Evolutionary conservation across 768 basidiomycete genomes (phyloP), one percentile per base, ranked within the genome.

Genomic region (Xanthoconium purpureum): DNA sequence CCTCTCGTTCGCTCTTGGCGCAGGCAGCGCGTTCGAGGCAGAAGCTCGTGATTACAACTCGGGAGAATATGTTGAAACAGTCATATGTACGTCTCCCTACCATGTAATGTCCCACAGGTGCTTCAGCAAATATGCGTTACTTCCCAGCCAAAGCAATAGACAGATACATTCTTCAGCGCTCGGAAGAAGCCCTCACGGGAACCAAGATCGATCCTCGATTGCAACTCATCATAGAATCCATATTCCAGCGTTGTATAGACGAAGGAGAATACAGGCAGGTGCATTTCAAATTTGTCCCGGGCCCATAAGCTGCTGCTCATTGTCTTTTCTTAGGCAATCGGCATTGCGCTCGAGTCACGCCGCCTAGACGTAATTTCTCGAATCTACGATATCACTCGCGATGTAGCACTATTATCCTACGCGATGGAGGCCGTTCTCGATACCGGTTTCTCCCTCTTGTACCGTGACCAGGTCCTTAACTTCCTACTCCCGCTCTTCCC

Each of bases 201-300:
- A 79, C 79, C 39, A 85, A 85, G 70, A 82, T 94, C 49, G 96
- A 98, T 66, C 74, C 86, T 7, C 84, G 89, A 43, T 76, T 98
- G 46, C 87, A 88, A 71, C 72, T 75, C 37, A 91, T 97, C 55
- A 94, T 98, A 48, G 93, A 98, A 70, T 82, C 84, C 38, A 97
- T 98, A 56, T 91, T 98, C 70, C 75, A 78, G 29, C 83, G 89
- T 35, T 96, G 94, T 66, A 87, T 94, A 48, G 79, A 85, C 10
- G 93, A 96, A 57, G 88, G 89, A 52, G 94, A 98, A 73, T 91
- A 83, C 74, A 94, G 89, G 70, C 93, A 98, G 78, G 94, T 90
- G 39, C 55, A 76, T 67, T 28, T 42, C 29, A 30, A 42, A 49
- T 51, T 47, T 13, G 18, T 20, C 36, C 35, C 20, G 33, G 15